Evolutionary conservation across 2,329 filamentous ascomycete genomes (phyloP), one percentile per base, ranked within the genome.

Genomic region (Arthrinium phaeospermum): DNA sequence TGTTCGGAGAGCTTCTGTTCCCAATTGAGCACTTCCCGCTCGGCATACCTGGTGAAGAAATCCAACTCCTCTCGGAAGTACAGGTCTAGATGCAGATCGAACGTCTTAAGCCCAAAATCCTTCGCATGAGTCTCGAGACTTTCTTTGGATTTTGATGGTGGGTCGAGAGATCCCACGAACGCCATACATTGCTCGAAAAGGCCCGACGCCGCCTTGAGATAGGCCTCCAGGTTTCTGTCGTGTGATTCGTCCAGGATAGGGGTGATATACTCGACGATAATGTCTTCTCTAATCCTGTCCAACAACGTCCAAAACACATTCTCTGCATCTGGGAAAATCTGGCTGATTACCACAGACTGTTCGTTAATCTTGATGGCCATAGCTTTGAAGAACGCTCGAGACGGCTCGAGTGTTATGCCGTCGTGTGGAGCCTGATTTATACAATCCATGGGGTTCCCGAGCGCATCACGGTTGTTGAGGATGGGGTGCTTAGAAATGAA

Each of bases 61-160:
- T 96, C 94, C 44, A 98, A 86, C 83, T 99, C 96, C 80, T 98
- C 96, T 74, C 94, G 91, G 22, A 99, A 86, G 80, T 98, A 99
- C 1, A 97, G 84, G 80, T 98, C 95, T n/a, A 98, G 87, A 80
- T 98, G 96, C 51, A 93, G 94, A 80, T 98, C 96, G 77, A 98
- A 98, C 0, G 95, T 91, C 74, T 88, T 89, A 22, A 91, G 84
- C 19, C 95, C 87, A 69, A 94, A 87, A 72, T 90, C 86, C 77
- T 91, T 92, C 19, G 93, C 88, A 75, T 91, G 90, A 13, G 91
- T 87, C 64, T 88, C 82, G 68, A 93, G 91, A 13, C 90, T 88
- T 44, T 89, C 83, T 24, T 87, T 86, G 0, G 90, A 90, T 44
- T 87, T 89, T 70, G 89, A 89, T 1, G 94, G 91, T 2, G 93